Evolutionary conservation across 768 basidiomycete species (phyloP).

Genomic region (Boletus bicolor): DNA sequence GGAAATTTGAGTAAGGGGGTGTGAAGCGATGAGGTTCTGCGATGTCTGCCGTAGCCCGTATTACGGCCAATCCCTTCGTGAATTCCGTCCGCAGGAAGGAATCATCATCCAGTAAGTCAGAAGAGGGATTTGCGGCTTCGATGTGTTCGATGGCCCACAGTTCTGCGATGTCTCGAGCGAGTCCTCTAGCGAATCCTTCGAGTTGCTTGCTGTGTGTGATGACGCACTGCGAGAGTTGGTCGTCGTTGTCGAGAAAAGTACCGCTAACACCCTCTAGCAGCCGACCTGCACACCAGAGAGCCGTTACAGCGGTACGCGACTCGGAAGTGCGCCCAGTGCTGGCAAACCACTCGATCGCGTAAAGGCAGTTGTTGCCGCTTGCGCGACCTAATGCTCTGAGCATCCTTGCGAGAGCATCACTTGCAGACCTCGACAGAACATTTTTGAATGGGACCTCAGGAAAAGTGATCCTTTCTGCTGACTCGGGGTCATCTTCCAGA

Average conservation of each 20-base stretch:
- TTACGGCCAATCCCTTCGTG: conserved; percentile 57
- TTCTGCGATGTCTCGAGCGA: conserved; percentile 64
- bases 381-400: conserved; percentile 69
- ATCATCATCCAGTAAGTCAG: conserved; percentile 26
- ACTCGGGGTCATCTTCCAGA: conserved; percentile 48
- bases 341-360: conserved; percentile 81
- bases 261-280: conserved; percentile 70
- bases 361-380: conserved; percentile 65
- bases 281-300: conserved; percentile 80
- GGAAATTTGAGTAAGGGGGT: conserved; percentile 33
- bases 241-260: conserved; percentile 38
- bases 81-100: conserved; percentile 53
- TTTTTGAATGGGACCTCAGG: conserved; percentile 60
- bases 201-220: conserved; percentile 43
- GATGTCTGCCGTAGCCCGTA: conserved; percentile 59
- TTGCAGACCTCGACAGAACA: conserved; percentile 48
- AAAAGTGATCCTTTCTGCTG: conserved; percentile 41
- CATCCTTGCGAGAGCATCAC: conserved; percentile 62
- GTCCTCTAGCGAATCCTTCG: conserved; percentile 59
- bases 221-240: conserved; percentile 1
- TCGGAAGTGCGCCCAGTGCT: conserved; percentile 47
- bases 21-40: conserved; percentile 32
- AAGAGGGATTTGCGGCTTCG: conserved; percentile 22
- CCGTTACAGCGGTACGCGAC: conserved; percentile 53
- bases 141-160: conserved; percentile 59